These are phyloP conservation scores for Alliaria petiolata DNA, from an alignment of 345 rosid species.

Conservation along the genomic window DNA sequence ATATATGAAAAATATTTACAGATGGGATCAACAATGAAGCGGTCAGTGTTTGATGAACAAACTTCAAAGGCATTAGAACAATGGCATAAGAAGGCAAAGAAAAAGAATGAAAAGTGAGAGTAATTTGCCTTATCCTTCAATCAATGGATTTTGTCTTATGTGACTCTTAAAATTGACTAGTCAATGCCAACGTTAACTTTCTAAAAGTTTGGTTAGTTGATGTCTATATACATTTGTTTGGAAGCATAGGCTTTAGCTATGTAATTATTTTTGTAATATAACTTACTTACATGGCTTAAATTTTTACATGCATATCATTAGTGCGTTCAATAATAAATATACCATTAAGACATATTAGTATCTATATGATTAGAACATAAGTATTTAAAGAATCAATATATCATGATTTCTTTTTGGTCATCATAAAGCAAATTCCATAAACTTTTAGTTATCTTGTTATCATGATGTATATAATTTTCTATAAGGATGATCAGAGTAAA, in stretches of 20 bases:
- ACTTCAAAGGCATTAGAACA: conserved; percentile 71
- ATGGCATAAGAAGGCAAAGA: conserved; percentile 72
- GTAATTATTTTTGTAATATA: neutral
- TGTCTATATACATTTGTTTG: neutral
- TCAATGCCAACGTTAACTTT: neutral
- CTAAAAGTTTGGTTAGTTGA: neutral
- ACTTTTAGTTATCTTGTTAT: too few species aligned
- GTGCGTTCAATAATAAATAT: too few species aligned
- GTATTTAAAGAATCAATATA: too few species aligned
- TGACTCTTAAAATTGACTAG: neutral
- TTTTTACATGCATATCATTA: neutral
- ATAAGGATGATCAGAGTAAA: too few species aligned
- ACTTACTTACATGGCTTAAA: neutral
- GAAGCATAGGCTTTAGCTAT: neutral
- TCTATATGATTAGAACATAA: too few species aligned
- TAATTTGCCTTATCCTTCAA: neutral
- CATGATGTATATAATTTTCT: too few species aligned
- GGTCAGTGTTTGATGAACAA: conserved; percentile 80
- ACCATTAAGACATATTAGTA: too few species aligned
- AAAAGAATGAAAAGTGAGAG: conserved; percentile 34
- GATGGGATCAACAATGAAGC: conserved; percentile 96
- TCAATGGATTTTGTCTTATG: neutral
- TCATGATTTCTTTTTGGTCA: too few species aligned
- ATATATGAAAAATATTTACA: conserved; percentile 1
- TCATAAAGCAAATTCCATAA: too few species aligned